Evolutionary conservation across 2,329 filamentous ascomycete genomes (phyloP), one percentile per base, ranked within the genome.

Genomic region (Aspergillus fumigatiaffinis): DNA sequence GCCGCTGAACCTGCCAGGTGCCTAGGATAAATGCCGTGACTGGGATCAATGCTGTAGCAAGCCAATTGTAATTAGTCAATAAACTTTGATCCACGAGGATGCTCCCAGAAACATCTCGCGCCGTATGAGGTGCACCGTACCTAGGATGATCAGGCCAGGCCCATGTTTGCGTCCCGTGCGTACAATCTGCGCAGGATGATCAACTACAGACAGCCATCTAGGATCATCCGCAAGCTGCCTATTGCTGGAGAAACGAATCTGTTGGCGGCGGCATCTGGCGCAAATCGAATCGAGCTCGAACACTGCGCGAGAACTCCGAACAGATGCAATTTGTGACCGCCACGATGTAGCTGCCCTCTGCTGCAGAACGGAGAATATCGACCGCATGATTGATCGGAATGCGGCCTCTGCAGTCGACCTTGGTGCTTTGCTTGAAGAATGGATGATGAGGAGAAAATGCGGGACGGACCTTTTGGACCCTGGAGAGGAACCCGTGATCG

Each of bases 1-100:
- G 84, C 10, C 94, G 89, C 73, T 96, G 86, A 54, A 99, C 90
- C 73, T 99, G 94, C 94, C 94, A 99, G 62, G 91, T 91, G 29
- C 94, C 94, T 17, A 99, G 86, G 54, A 82, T 80, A 74, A 99
- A 96, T 10, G 94, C 91, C 1, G 92, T 97, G 59, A 96, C 76
- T 51, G 94, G 94, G 68, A 99, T 97, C 53, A 96, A 77, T 44
- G 91, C 90, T 77, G 51, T 38, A 53, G 3, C n/a, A n/a, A 20
- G 50, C n/a, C 41, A 44, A 9, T 10, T 46, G 23, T n/a, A 20
- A 48, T 64, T 50, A 66, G 56, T 26, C 8, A 28, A 49, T 52
- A 49, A 20, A 38, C 10, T 14, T 21, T 48, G 5, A 49, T 23
- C 41, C 20, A 4, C 41, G 23, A 23, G 23, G 25, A 41, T 12